Evolutionary conservation across 2,329 filamentous ascomycete genomes (phyloP), one percentile per base, ranked within the genome.

Genomic region (Phialocephala sp.): DNA sequence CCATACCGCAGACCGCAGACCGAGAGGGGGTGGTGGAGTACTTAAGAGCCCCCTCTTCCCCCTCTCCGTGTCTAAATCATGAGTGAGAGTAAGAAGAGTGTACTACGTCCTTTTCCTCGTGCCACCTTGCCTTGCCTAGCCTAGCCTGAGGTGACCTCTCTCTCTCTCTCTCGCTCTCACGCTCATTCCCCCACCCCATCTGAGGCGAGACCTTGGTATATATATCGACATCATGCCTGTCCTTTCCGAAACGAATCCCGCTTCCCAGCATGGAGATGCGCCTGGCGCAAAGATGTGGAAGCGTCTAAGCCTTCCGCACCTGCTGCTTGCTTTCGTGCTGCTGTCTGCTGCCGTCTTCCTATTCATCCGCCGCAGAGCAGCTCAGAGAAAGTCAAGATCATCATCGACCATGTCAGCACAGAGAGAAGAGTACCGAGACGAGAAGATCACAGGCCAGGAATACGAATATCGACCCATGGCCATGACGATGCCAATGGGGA

Each of bases 221-320:
- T 54, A 63, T 43, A 36, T 27, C 37, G 12, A 22, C 59, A 58
- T 20, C 54, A 65, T 65, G 63, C 63, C 63, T 59, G 63, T 65
- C 63, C 59, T 65, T 62, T 65, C 59, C 22, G 63, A 62, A 55
- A 56, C 63, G 41, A 59, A 47, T 32, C 27, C 37, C 9, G 37
- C 37, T n/a, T 37, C 59, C 24, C 59, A 62, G 15, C 37, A 54
- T 54, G 50, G 50, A 27, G 24, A 54, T 14, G 11, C 50, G 24
- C 50, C 50, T 18, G 35, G 50, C n/a, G 27, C 24, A 11, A 50
- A 27, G 22, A 50, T 59, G 43, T 37, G 27, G 27, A 32, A 32
- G 27, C 27, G 55, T 22, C 39, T 60, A 32, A 36, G 47, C 14
- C 36, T 50, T 5, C 59, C 60, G n/a, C 60, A 65, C 20, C 14